A percentile compares a stretch with the other conserved stretches of the same genome.
phyloP scores from a whole-genome alignment of 2,329 filamentous ascomycete genomes.

The Arachnopeziza araneosa region DNA sequence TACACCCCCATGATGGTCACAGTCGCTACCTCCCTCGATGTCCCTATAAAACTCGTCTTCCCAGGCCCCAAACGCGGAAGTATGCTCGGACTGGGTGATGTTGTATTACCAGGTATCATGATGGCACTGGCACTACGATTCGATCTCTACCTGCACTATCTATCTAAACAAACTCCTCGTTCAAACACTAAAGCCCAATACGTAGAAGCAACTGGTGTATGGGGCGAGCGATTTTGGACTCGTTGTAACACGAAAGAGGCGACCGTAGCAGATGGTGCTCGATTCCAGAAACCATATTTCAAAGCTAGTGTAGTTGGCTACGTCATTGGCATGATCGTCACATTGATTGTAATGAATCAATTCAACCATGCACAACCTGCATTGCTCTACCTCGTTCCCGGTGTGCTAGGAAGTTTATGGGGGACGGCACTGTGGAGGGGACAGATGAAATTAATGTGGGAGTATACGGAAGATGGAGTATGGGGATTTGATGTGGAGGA shows the following conservation, averaged over 20 bases:
- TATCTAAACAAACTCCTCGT: constrained; percentile 49
- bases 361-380: constrained; percentile 84
- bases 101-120: constrained; percentile 87
- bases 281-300: constrained; percentile 84
- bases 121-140: constrained; percentile 86
- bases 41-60: constrained; percentile 88
- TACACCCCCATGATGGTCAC: constrained; percentile 83
- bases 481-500: constrained; percentile 36
- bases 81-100: constrained; percentile 91
- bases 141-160: constrained; percentile 80
- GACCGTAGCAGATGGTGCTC: constrained; percentile 24
- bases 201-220: constrained; percentile 60
- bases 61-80: constrained; percentile 58
- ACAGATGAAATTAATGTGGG: constrained; percentile 72
- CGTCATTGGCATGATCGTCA: constrained; percentile 67
- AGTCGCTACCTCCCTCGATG: constrained; percentile 82
- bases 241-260: constrained; percentile 19
- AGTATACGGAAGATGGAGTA: constrained; percentile 68
- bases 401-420: constrained; percentile 72
- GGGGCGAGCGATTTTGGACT: constrained; percentile 83
- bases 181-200: constrained; percentile 42
- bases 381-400: constrained; percentile 85
- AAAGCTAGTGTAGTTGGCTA: constrained; percentile 73
- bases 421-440: constrained; percentile 64
- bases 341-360: constrained; percentile 69